Percentiles rank a stretch among this genome's conserved stretches.
Evolutionary conservation across 768 basidiomycete genomes (phyloP).

Genomic region (Punctularia strigosozonata): DNA sequence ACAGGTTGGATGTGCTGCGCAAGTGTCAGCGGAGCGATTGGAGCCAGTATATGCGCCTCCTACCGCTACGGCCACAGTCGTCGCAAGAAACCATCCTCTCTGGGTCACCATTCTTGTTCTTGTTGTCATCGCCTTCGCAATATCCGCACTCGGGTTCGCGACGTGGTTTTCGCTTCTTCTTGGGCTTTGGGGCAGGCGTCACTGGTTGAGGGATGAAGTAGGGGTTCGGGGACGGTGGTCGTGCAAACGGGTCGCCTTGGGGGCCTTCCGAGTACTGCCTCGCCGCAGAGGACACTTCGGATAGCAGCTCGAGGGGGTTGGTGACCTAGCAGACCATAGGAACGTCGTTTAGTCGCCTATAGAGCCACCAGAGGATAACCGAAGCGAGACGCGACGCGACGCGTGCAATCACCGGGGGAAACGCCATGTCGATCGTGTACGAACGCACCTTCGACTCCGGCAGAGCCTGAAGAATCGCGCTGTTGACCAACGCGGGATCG

Average conservation of each 20-base stretch:
- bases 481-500: conserved; percentile 44
- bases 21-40: conserved; percentile 2
- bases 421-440: conserved; percentile 25
- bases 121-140: conserved; percentile 54
- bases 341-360: background rate
- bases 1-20: conserved; percentile 77
- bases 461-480: no score
- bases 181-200: conserved; percentile 29
- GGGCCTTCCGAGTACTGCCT: conserved; percentile 61
- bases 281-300: conserved; percentile 14
- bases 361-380: conserved; percentile 3
- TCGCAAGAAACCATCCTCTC: conserved; percentile 72
- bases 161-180: conserved; percentile 29
- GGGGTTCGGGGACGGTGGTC: conserved; percentile 42
- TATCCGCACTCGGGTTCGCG: conserved; percentile 68
- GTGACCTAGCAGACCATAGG: background rate
- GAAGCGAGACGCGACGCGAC: conserved; percentile 62
- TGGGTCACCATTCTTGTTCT: conserved; percentile 41
- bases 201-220: conserved; percentile 34
- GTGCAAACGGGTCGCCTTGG: conserved; percentile 76
- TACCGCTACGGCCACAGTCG: conserved; percentile 79
- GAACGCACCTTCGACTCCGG: conserved; percentile 10
- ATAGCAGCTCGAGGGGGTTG: conserved; percentile 8
- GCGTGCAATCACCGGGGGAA: conserved; percentile 8
- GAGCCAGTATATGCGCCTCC: conserved; percentile 12